Conservation (phyloP, 805 yeast species). For the Saturnispora hagleri region DNA sequence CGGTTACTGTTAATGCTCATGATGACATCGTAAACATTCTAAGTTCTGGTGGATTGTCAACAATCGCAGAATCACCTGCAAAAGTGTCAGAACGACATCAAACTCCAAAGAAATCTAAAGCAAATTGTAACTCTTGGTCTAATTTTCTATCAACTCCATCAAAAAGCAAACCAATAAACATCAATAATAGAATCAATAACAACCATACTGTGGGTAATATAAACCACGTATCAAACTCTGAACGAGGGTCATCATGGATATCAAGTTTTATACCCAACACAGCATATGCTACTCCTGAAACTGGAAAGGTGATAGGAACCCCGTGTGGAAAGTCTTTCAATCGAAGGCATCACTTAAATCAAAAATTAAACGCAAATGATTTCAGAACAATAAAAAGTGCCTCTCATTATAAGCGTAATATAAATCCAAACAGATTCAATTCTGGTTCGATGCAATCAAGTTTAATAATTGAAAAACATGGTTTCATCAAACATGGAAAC, state of each 20-base stretch:
- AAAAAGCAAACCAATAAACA: conserved; percentile 6
- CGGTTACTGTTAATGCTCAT: conserved; percentile 7
- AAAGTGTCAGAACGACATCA: not conserved
- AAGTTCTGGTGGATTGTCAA: conserved; percentile 7
- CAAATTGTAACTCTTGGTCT: not conserved
- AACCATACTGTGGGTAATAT: not conserved
- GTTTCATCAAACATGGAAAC: conserved; percentile 36
- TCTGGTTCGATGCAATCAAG: conserved; percentile 22
- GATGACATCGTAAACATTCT: conserved; percentile 11
- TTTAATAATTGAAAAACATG: conserved; percentile 34
- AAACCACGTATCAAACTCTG: conserved; percentile 4
- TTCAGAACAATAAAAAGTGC: not conserved
- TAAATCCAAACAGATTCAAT: not conserved
- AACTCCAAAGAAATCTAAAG: not conserved
- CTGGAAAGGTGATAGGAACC: conserved; percentile 23
- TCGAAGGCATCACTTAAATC: not conserved
- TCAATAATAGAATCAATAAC: not conserved
- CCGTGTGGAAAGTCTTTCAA: conserved; percentile 16
- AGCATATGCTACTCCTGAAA: conserved; percentile 25
- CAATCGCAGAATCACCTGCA: conserved; percentile 3
- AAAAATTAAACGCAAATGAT: not conserved
- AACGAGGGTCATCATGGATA: conserved; percentile 20
- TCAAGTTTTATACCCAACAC: conserved; percentile 24
- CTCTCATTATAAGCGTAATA: not conserved
- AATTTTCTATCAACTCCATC: conserved; percentile 2